Evolutionary conservation across 2,329 filamentous ascomycete genomes (phyloP).

Genomic region (Aspergillus sp.): DNA sequence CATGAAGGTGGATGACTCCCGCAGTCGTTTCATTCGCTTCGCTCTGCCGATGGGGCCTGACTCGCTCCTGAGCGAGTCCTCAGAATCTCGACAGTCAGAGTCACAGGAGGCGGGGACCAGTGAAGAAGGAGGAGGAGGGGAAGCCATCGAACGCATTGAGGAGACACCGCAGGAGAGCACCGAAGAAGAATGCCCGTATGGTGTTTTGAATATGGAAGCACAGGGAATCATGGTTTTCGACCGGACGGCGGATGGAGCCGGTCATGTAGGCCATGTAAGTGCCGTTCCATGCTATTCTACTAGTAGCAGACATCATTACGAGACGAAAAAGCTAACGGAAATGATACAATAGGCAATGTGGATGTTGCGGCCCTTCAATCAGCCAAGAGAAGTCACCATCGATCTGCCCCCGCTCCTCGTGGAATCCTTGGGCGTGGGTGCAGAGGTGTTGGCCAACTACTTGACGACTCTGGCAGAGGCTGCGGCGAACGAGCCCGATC

Average conservation of each 20-base stretch:
- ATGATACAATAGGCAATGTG: constrained; percentile 71
- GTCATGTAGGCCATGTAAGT: constrained; percentile 60
- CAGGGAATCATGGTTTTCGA: constrained; percentile 99
- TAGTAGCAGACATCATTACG: constrained; percentile 16
- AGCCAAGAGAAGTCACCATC: constrained; percentile 87
- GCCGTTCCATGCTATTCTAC: neutral
- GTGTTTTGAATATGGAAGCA: constrained; percentile 73
- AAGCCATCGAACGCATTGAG: constrained; percentile 14
- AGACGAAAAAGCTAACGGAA: neutral
- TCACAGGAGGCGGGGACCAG: constrained; percentile 4
- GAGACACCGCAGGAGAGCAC: constrained; percentile 34
- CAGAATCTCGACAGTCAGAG: constrained; percentile 20
- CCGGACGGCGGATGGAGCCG: constrained; percentile 72
- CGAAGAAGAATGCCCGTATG: constrained; percentile 38
- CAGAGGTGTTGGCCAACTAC: constrained; percentile 89
- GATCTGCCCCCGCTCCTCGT: constrained; percentile 84
- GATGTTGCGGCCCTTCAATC: constrained; percentile 92
- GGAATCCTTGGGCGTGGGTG: constrained; percentile 86
- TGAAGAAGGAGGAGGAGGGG: constrained; percentile 11
- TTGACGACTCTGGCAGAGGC: constrained; percentile 81
- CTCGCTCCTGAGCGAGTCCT: constrained; percentile 53
- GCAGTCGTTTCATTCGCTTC: constrained; percentile 83
- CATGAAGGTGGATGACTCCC: constrained; percentile 87
- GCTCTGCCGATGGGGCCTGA: constrained; percentile 60
- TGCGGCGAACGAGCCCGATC: constrained; percentile 63